These are phyloP conservation scores for Penicillium rolfsii DNA, from an alignment of 2,329 filamentous ascomycete species.

Conservation along the genomic window DNA sequence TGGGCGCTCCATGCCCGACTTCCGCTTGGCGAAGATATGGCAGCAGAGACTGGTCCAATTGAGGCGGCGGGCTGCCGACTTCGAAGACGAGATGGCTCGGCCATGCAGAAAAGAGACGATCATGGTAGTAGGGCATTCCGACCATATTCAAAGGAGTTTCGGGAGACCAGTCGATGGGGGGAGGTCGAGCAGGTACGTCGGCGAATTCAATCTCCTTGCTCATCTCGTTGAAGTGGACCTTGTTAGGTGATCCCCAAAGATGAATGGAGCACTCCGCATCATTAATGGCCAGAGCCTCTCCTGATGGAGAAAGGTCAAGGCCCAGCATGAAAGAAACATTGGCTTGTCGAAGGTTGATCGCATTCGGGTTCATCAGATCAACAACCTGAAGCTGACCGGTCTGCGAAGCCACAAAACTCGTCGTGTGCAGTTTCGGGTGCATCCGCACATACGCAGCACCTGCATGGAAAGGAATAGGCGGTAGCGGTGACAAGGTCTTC, in stretches of 20 bases:
- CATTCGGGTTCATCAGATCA: constrained; percentile 90
- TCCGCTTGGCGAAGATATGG: constrained; percentile 71
- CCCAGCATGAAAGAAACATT: constrained; percentile 77
- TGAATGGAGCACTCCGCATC: constrained; percentile 79
- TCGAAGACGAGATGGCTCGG: constrained; percentile 82
- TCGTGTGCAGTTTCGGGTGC: constrained; percentile 94
- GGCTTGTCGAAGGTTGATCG: constrained; percentile 80
- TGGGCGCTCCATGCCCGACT: constrained; percentile 76
- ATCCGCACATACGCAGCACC: constrained; percentile 94
- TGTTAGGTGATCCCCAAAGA: constrained; percentile 84
- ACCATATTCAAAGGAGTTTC: constrained; percentile 82
- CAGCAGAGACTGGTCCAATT: constrained; percentile 72
- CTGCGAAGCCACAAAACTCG: constrained; percentile 89
- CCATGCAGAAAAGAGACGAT: constrained; percentile 85
- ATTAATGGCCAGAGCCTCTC: constrained; percentile 79
- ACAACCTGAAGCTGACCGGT: constrained; percentile 93
- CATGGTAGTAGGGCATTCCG: constrained; percentile 92
- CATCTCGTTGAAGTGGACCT: constrained; percentile 84
- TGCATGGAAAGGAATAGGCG: constrained; percentile 88
- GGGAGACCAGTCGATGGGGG: constrained; percentile 68
- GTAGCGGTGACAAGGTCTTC: constrained; percentile 83
- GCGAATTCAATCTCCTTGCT: constrained; percentile 77
- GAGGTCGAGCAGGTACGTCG: constrained; percentile 65
- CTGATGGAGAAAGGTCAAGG: constrained; percentile 84
- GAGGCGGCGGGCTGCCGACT: constrained; percentile 77